Percentiles rank a stretch among this genome's conserved stretches.
These are phyloP conservation scores for Tolypocladium endophyticum DNA, from an alignment of 2,329 filamentous ascomycete species.

Conservation along the genomic window DNA sequence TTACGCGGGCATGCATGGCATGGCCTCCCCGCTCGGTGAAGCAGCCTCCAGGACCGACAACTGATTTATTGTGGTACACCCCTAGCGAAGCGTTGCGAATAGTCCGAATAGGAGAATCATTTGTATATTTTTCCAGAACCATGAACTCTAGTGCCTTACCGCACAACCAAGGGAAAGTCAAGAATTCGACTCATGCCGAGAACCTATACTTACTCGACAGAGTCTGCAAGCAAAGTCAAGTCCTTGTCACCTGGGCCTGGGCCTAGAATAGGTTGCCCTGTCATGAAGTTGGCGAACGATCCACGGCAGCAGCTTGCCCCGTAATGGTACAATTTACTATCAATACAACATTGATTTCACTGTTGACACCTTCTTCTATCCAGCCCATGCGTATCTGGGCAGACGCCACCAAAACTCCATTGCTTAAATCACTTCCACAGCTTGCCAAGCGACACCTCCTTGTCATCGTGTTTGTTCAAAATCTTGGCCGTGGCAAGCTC, in stretches of 20 bases:
- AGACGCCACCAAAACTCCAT: neutral
- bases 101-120: too few species aligned
- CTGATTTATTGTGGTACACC: neutral
- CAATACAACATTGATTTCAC: neutral
- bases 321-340: neutral
- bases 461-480: slow-evolving; percentile 98
- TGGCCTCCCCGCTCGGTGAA: slow-evolving; percentile 13
- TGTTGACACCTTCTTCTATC: neutral
- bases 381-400: neutral
- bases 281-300: neutral
- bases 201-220: too few species aligned
- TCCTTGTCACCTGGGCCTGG: too few species aligned
- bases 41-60: neutral
- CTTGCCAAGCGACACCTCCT: slow-evolving; percentile 85
- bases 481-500: slow-evolving; percentile 98
- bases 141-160: too few species aligned
- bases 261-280: neutral
- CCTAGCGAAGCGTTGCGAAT: too few species aligned
- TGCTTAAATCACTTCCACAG: slow-evolving; percentile 43
- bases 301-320: neutral
- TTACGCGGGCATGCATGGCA: slow-evolving; percentile 58
- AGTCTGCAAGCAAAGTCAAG: too few species aligned
- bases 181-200: too few species aligned
- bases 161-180: too few species aligned
- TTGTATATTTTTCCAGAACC: too few species aligned